Conservation (phyloP, 805 yeast species). For the Pichia rugopelliculosa region DNA sequence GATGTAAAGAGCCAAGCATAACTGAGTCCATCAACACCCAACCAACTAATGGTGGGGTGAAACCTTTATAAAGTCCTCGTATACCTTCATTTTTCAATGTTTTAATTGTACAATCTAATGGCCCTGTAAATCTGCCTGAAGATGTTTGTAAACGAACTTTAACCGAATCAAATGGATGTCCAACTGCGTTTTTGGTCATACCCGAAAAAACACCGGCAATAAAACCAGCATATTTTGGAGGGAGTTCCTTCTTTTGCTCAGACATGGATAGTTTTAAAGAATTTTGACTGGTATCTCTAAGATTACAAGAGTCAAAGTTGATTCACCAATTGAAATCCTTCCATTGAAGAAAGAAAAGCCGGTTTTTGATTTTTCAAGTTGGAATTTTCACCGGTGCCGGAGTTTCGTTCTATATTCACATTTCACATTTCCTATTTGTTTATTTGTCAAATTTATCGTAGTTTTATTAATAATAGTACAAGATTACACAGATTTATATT, state of each 20-base stretch:
- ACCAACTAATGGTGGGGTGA: slow-evolving; percentile 87
- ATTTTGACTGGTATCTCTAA: background rate
- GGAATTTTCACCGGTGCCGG: background rate
- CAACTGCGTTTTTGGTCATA: slow-evolving; percentile 78
- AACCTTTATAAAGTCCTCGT: slow-evolving; percentile 78
- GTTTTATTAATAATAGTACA: background rate
- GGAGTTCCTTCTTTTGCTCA: slow-evolving; percentile 21
- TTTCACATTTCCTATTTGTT: too few species aligned
- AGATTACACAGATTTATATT: background rate
- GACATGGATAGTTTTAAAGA: background rate
- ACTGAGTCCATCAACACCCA: slow-evolving; percentile 94
- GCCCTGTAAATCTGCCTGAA: slow-evolving; percentile 61
- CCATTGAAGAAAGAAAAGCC: background rate
- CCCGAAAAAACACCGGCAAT: slow-evolving; percentile 88
- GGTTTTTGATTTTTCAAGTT: background rate
- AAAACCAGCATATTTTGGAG: slow-evolving; percentile 63
- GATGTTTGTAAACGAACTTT: slow-evolving; percentile 80
- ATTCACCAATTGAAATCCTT: background rate
- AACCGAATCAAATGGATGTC: slow-evolving; percentile 90
- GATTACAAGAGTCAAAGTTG: background rate
- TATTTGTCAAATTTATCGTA: too few species aligned
- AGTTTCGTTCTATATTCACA: too few species aligned
- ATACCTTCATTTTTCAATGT: slow-evolving; percentile 72
- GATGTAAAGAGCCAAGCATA: slow-evolving; percentile 79
- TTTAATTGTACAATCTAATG: slow-evolving; percentile 69